phyloP scores from a whole-genome alignment of 2,329 filamentous ascomycete species.

The Penicillium sp. region DNA sequence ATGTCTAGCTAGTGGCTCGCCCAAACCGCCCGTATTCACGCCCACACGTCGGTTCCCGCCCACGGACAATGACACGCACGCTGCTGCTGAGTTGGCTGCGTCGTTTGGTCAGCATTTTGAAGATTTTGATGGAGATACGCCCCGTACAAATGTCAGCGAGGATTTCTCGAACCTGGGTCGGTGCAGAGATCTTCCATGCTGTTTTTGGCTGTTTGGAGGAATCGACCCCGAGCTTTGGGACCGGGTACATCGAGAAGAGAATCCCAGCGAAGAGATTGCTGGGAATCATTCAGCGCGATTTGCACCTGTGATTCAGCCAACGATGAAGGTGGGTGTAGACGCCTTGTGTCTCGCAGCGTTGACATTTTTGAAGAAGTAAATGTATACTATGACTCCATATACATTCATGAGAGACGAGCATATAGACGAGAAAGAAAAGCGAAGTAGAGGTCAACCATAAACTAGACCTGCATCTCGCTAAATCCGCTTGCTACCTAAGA shows the following conservation, averaged over 20 bases:
- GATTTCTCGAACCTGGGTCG: constrained; percentile 61
- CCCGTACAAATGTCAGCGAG: constrained; percentile 49
- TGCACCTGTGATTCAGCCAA: constrained; percentile 61
- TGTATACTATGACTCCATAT: not conserved
- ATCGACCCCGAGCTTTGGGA: constrained; percentile 55
- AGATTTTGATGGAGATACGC: constrained; percentile 34
- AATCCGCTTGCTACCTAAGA: not conserved
- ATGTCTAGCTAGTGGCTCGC: constrained; percentile 53
- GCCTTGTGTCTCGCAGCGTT: constrained; percentile 55
- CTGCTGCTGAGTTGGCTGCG: constrained; percentile 47
- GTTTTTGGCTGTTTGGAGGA: constrained; percentile 61
- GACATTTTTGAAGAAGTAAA: constrained; percentile 37
- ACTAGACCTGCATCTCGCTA: no score
- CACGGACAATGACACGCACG: constrained; percentile 53
- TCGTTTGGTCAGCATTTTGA: constrained; percentile 53
- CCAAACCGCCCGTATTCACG: constrained; percentile 50
- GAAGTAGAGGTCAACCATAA: no score
- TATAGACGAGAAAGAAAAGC: no score
- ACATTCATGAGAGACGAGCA: not conserved
- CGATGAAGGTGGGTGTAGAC: constrained; percentile 55
- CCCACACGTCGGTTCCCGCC: constrained; percentile 55
- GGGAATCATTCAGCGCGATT: constrained; percentile 63
- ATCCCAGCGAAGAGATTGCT: constrained; percentile 51
- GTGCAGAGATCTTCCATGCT: constrained; percentile 50
- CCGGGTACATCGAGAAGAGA: constrained; percentile 44